Evolutionary conservation across 2,329 filamentous ascomycete species (phyloP), one percentile per base, ranked within the genome.

Genomic region (Nectriaceae sp.): DNA sequence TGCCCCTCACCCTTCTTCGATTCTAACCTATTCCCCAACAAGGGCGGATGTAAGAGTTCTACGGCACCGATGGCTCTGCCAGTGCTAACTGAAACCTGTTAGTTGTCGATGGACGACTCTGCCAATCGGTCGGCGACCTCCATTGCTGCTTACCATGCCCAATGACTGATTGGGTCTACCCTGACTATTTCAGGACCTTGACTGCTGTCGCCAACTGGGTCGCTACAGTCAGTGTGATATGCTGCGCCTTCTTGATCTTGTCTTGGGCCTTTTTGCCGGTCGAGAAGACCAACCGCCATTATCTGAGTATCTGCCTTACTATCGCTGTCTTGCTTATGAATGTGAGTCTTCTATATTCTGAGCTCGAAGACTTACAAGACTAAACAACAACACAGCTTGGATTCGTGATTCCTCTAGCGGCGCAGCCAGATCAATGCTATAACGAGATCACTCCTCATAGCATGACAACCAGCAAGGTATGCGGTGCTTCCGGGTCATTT

Each of bases 71-170:
- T 13, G n/a, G 15, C n/a, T 19, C 19, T 20, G 11, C 24, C 21
- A 13, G 3, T 18, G 21, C 55, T 57, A 43, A 61, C 46, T 13
- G 18, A 10, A 15, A 19, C n/a, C 11, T 21, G 24, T n/a, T 49
- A 88, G 85, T 81, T 62, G 65, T 84, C 35, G 72, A 74, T 19
- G 84, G 84, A 40, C 70, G 79, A 21, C 56, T 82, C 33, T 83
- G 79, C 62, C 71, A 74, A 79, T 67, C 62, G 8, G 56, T 80
- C 20, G 65, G 73, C 5, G 68, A 71, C 29, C 59, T 84, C 4
- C 76, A 75, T 29, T 99, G 94, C 69, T 99, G 94, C 68, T 70
- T 99, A 48, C 94, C 94, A 52, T 99, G 94, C 68, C 94, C 94
- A 24, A 78, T 89, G 63, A 88, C 88, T 11, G 83, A 93, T 48